Percentiles rank a stretch among this genome's conserved stretches.
These are phyloP conservation scores for Saturnispora halmiae DNA, from an alignment of 805 yeast species.

Conservation along the genomic window DNA sequence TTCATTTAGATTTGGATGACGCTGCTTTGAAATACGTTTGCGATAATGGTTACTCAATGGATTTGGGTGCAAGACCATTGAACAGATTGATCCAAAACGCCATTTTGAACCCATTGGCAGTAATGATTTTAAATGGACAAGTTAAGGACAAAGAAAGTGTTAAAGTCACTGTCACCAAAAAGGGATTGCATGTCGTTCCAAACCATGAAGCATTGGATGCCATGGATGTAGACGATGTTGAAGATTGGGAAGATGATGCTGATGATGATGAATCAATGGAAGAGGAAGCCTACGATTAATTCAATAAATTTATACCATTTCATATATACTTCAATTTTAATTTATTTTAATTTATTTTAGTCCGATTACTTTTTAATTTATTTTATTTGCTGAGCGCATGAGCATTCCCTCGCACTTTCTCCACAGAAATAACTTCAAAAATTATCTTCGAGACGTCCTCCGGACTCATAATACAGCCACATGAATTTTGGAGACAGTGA, in stretches of 20 bases:
- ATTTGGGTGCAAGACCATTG: slow-evolving; percentile 95
- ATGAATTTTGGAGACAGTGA: slow-evolving; percentile 8
- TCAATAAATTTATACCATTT: neutral
- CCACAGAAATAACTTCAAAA: too few species aligned
- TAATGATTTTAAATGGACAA: slow-evolving; percentile 81
- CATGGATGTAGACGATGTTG: slow-evolving; percentile 48
- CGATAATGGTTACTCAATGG: slow-evolving; percentile 80
- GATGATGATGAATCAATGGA: slow-evolving; percentile 37
- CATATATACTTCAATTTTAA: neutral
- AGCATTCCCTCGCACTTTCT: too few species aligned
- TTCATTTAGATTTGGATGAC: slow-evolving; percentile 62
- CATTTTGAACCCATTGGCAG: slow-evolving; percentile 79
- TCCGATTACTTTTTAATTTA: too few species aligned
- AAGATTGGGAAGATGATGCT: slow-evolving; percentile 54
- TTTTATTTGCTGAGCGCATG: neutral
- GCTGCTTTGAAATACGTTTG: slow-evolving; percentile 77
- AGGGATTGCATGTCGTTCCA: slow-evolving; percentile 72
- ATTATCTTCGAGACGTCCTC: too few species aligned
- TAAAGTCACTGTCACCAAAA: slow-evolving; percentile 45
- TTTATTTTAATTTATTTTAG: neutral
- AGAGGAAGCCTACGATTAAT: slow-evolving; percentile 16
- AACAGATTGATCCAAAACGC: slow-evolving; percentile 86
- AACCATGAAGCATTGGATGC: slow-evolving; percentile 63
- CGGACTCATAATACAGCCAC: too few species aligned
- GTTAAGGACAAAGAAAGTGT: slow-evolving; percentile 82